Percentiles rank a stretch among this genome's conserved stretches.
Evolutionary conservation across 306 rosid species (phyloP).

Genomic region (Spatholobus suberectus): DNA sequence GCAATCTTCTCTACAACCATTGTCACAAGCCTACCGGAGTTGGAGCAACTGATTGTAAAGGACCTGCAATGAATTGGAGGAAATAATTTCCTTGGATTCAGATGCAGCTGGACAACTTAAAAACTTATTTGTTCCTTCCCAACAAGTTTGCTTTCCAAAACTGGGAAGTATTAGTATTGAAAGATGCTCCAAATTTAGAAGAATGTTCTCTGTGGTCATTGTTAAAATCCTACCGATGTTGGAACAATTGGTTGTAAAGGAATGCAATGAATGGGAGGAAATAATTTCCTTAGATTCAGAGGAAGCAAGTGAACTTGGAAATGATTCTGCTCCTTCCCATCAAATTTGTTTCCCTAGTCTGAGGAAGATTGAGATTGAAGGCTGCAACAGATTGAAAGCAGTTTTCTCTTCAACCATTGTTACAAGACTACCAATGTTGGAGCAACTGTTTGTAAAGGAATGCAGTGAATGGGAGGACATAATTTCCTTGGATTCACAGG

Average conservation of each 20-base stretch:
- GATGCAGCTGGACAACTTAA: neutral
- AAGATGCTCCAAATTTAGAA: neutral
- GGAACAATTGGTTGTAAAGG: neutral
- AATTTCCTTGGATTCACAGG: neutral
- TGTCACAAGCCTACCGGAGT: neutral
- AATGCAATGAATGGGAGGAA: slow-evolving; percentile 1
- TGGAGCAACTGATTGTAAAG: neutral
- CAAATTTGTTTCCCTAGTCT: neutral
- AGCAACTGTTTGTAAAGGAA: neutral
- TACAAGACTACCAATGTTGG: neutral
- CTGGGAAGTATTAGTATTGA: neutral
- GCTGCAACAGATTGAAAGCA: neutral
- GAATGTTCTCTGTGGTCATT: neutral
- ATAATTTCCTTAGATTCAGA: neutral
- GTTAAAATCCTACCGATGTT: neutral
- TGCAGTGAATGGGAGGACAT: neutral
- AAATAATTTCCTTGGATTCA: neutral
- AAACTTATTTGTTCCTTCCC: neutral
- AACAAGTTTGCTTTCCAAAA: neutral
- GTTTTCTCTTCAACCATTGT: neutral
- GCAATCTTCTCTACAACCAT: neutral
- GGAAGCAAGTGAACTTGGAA: neutral
- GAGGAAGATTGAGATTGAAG: neutral
- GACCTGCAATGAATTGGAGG: neutral
- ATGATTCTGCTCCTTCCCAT: neutral